A percentile compares a stretch with the other conserved stretches of the same genome.
Evolutionary conservation across 2,329 filamentous ascomycete species (phyloP).

Genomic region (Fusarium cicatricum): DNA sequence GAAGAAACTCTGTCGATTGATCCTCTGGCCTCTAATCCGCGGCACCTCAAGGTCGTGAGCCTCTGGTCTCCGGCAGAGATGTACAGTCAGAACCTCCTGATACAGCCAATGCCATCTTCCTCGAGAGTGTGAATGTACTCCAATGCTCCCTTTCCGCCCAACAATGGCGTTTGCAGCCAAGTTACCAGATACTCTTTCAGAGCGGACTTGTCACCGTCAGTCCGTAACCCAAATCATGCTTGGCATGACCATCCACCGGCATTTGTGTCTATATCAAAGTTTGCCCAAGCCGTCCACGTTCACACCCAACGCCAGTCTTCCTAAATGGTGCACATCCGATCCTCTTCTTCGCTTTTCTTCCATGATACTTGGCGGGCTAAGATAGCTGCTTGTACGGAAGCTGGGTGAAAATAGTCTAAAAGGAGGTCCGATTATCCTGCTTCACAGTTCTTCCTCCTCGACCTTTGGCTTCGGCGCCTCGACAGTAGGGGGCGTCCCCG

Average conservation of each 20-base stretch:
- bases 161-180: conserved; percentile 16
- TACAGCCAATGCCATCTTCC: conserved; percentile 23
- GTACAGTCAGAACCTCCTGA: conserved; percentile 13
- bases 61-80: conserved; percentile 13
- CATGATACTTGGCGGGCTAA: conserved; percentile 1
- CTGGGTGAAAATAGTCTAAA: conserved; percentile 1
- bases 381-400: background rate
- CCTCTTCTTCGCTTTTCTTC: conserved; percentile 15
- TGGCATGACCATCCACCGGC: conserved; percentile 13
- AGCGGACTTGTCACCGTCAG: conserved; percentile 9
- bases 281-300: conserved; percentile 20
- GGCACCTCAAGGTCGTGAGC: conserved; percentile 19
- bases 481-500: conserved; percentile 32
- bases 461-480: conserved; percentile 38
- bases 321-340: conserved; percentile 1
- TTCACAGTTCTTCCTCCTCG: conserved; percentile 52
- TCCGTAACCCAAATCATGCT: conserved; percentile 2
- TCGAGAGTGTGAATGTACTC: conserved; percentile 12
- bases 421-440: background rate
- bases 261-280: conserved; percentile 30
- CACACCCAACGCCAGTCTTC: conserved; percentile 18
- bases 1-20: conserved; percentile 24
- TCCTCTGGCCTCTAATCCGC: conserved; percentile 37
- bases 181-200: conserved; percentile 14
- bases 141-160: conserved; percentile 6